Base-by-base conservation (phyloP, 164 flowering plant genomes). In the Dillenia suffruticosa region DNA sequence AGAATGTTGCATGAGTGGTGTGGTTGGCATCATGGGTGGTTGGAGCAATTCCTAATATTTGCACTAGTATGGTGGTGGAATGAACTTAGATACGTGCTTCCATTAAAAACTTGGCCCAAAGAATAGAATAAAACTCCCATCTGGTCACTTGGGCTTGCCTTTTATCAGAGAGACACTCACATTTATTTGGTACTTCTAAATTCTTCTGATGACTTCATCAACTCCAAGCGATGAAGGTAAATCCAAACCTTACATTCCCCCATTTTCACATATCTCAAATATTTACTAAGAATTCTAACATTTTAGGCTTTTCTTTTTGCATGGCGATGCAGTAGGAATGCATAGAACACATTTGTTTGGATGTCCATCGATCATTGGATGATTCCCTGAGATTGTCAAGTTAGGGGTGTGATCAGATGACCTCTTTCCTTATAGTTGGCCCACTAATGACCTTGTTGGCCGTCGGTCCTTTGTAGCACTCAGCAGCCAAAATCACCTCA, bases 101-200 rank as follows among this genome's bases (percentile, higher is more conserved):
- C 67, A 40, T 9, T 58, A n/a, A 19, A 59, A 40, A 59, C 12
- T 57, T 14, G 19, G 58, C 12, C 43, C 49, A 19, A 47, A n/a
- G 40, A 26, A 2, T 40, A 53, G 13, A 17, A 47, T 60, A 22
- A 71, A 68, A 59, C 66, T 83, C 16, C 84, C 84, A 7, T 78
- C 83, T 0, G 85, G 85, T 6, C 62, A 56, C 68, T 74, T 81
- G 82, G 88, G 84, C 9, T 15, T 81, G 8, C 82, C 82, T 0
- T 58, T 73, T 52, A 6, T 80, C 0, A 84, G 88, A 8, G 88
- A 84, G 55, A 69, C 78, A 76, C 44, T 78, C 44, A 63, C 58
- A 5, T 78, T 82, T 64, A 72, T 82, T 43, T 80, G 84, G 84
- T 80, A 80, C 68, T 84, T 84, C 76, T 80, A 78, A 63, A 5